Conservation (phyloP, 202 grass and related monocot species). For the Dendrocalamus latiflorus region DNA sequence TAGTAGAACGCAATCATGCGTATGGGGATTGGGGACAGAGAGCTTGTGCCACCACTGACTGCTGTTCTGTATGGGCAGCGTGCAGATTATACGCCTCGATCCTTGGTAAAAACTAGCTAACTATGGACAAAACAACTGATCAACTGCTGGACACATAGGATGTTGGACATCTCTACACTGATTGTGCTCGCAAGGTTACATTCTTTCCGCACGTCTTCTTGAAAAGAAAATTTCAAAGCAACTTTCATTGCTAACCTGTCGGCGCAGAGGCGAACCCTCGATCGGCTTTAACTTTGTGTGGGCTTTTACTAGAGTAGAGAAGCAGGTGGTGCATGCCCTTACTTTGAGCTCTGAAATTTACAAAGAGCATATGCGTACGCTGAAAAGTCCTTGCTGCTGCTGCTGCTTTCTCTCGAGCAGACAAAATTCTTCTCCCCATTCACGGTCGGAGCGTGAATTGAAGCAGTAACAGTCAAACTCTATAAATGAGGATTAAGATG, state of each 20-base stretch:
- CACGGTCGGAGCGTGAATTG: neutral
- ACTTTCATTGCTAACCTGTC: neutral
- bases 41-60: neutral
- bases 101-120: neutral
- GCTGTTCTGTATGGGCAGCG: neutral
- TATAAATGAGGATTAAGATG: slow-evolving; percentile 9
- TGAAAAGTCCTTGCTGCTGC: neutral
- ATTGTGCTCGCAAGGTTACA: no score
- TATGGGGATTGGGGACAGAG: neutral
- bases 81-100: neutral
- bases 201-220: neutral
- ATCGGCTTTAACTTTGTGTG: no score
- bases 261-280: no score
- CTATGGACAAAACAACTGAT: neutral
- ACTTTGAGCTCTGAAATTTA: neutral
- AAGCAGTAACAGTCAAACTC: slow-evolving; percentile 22
- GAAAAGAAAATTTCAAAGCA: neutral
- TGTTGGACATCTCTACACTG: no score
- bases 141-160: no score
- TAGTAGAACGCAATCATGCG: neutral
- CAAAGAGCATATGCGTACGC: neutral
- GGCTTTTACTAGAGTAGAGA: neutral
- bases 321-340: neutral
- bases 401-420: neutral
- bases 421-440: neutral